A percentile compares a stretch with the other conserved stretches of the same genome.
Conservation (phyloP, 148 eudicot genomes). For the Suaeda aralocaspica region DNA sequence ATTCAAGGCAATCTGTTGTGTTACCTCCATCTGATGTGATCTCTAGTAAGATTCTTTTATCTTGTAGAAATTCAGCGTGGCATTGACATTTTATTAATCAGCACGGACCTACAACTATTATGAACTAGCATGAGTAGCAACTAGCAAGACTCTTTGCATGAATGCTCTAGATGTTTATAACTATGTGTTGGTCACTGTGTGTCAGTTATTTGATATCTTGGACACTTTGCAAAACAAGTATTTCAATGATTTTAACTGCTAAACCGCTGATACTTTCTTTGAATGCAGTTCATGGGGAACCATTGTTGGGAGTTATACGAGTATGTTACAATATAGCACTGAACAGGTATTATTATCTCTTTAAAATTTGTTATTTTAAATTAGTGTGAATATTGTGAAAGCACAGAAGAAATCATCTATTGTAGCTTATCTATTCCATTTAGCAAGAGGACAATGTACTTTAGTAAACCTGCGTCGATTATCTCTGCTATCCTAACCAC, state of each 20-base stretch:
- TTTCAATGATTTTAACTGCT: neutral
- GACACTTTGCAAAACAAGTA: neutral
- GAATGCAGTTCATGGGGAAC: slow-evolving; percentile 91
- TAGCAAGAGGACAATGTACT: neutral
- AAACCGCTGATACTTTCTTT: slow-evolving; percentile 7
- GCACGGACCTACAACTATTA: neutral
- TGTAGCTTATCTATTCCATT: neutral
- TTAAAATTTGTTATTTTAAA: neutral
- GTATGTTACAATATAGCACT: slow-evolving; percentile 96
- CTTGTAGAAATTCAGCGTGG: neutral
- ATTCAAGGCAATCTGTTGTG: neutral
- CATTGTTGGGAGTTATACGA: slow-evolving; percentile 85
- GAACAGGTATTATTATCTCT: slow-evolving; percentile 56
- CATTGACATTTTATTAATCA: neutral
- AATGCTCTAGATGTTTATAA: neutral
- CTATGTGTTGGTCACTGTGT: neutral
- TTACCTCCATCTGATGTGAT: too few species aligned
- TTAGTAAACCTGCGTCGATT: neutral
- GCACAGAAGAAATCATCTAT: neutral
- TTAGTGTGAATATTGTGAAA: neutral
- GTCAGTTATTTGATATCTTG: neutral
- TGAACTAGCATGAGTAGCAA: neutral
- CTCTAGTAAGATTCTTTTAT: neutral
- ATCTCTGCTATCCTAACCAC: neutral
- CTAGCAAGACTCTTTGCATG: neutral